Percentiles rank a stretch among this genome's conserved stretches.
Conservation (phyloP, 208 protist species). For the Phytomonas serpens region DNA sequence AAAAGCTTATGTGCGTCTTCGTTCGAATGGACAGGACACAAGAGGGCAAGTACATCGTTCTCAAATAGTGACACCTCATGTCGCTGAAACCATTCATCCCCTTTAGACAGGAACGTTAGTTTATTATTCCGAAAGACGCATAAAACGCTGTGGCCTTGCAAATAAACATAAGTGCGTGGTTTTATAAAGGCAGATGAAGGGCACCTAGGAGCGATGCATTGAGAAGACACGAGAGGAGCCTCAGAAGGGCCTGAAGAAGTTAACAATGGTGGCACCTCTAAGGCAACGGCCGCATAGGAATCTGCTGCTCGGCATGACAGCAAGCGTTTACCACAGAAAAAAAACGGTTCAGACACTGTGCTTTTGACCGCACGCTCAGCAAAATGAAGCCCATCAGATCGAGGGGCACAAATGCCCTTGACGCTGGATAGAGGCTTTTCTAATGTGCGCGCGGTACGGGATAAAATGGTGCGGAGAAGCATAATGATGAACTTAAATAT, state of each 20-base stretch:
- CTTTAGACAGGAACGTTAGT: conserved; percentile 53
- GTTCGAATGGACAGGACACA: conserved; percentile 27
- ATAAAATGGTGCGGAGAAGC: not conserved
- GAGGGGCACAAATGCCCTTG: not conserved
- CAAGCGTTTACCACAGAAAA: conserved; percentile 43
- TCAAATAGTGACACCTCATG: conserved; percentile 39
- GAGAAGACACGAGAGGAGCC: not conserved
- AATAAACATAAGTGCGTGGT: conserved; percentile 6
- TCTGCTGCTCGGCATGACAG: conserved; percentile 30
- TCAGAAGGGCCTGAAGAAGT: not conserved
- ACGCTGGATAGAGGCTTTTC: conserved; percentile 17
- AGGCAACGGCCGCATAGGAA: conserved; percentile 28
- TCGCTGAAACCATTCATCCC: conserved; percentile 30
- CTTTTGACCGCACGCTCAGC: conserved; percentile 74
- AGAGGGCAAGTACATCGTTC: conserved; percentile 48
- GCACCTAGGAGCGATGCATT: not conserved
- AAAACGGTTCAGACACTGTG: conserved; percentile 25
- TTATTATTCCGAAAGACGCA: conserved; percentile 38
- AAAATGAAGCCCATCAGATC: conserved; percentile 35
- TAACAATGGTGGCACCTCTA: not conserved
- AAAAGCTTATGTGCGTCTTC: conserved; percentile 17
- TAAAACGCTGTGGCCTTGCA: conserved; percentile 36
- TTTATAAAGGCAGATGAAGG: not conserved
- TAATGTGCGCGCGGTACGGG: not conserved
- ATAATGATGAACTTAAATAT: not conserved